Percentiles rank a stretch among this genome's conserved stretches.
These are phyloP conservation scores for Penicillium macrosclerotiorum DNA, from an alignment of 495 filamentous ascomycete species.

Conservation along the genomic window DNA sequence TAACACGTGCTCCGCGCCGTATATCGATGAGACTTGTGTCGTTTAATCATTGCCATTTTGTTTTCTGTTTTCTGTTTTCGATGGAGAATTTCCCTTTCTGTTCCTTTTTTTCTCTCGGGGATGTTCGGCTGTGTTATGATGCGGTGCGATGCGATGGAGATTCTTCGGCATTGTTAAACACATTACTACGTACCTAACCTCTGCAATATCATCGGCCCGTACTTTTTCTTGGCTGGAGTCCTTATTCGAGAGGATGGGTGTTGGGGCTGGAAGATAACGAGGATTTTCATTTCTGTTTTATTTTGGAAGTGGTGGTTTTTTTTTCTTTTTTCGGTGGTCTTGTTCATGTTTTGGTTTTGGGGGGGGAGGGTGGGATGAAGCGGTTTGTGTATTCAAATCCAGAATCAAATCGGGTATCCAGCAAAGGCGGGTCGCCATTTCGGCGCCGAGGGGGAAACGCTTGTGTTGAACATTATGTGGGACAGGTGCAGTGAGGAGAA, in stretches of 20 bases:
- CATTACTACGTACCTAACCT: slow-evolving; percentile 11
- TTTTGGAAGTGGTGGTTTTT: slow-evolving; percentile 10
- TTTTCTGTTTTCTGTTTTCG: too few species aligned
- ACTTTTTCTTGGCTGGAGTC: neutral
- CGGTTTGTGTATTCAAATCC: too few species aligned
- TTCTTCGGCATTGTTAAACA: slow-evolving; percentile 1
- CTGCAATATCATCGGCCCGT: neutral
- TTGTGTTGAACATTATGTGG: slow-evolving; percentile 31
- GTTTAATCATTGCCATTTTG: too few species aligned
- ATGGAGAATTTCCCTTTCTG: too few species aligned
- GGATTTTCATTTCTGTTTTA: slow-evolving; percentile 6
- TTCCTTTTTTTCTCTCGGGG: neutral
- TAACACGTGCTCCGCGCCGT: too few species aligned
- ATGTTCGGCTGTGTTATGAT: too few species aligned
- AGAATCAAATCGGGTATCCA: slow-evolving; percentile 42
- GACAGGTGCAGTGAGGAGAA: slow-evolving; percentile 7
- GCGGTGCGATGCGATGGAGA: slow-evolving; percentile 7
- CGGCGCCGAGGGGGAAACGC: slow-evolving; percentile 21
- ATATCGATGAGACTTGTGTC: too few species aligned
- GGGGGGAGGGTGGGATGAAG: too few species aligned
- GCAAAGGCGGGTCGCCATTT: slow-evolving; percentile 23
- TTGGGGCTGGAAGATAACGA: neutral
- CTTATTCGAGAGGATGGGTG: neutral
- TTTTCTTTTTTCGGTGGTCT: slow-evolving; percentile 12
- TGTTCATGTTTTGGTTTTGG: slow-evolving; percentile 3